Percentiles rank a stretch among this genome's conserved stretches.
These are phyloP conservation scores for Boletus rubropictus DNA, from an alignment of 768 basidiomycete genomes.

Conservation along the genomic window DNA sequence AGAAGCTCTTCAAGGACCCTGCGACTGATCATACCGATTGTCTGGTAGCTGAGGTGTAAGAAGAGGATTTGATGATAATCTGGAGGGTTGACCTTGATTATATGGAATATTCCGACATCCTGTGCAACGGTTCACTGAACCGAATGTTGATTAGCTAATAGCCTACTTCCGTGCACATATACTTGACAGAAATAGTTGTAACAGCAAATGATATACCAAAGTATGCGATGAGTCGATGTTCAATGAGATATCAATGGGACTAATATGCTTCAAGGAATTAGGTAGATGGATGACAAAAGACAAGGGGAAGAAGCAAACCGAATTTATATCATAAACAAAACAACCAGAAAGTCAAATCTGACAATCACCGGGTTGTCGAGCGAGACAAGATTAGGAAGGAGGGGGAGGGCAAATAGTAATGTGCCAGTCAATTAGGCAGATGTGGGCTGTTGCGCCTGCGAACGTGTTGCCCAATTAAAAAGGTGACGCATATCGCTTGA, in stretches of 20 bases:
- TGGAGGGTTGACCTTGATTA: neutral
- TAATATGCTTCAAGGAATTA: conserved; percentile 21
- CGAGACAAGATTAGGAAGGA: conserved; percentile 2
- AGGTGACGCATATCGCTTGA: conserved; percentile 69
- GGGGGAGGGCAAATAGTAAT: conserved; percentile 14
- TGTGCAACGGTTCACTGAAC: conserved; percentile 4
- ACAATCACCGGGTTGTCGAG: conserved; percentile 5
- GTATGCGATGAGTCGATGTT: conserved; percentile 24
- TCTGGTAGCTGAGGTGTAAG: neutral
- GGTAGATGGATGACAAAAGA: conserved; percentile 23
- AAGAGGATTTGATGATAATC: neutral
- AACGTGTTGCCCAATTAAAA: conserved; percentile 73
- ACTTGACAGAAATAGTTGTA: conserved; percentile 25
- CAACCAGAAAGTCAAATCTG: conserved; percentile 11
- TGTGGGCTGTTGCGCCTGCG: conserved; percentile 37
- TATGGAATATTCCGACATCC: neutral
- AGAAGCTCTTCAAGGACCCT: conserved; percentile 23
- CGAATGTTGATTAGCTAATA: conserved; percentile 13
- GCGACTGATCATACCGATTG: conserved; percentile 13
- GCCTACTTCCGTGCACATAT: conserved; percentile 21
- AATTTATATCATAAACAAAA: conserved; percentile 29
- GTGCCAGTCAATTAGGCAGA: conserved; percentile 26
- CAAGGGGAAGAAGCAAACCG: conserved; percentile 17
- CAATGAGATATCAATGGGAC: conserved; percentile 21
- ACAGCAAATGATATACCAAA: conserved; percentile 30